Conservation (phyloP, 1,284 basidiomycete genomes). For the Cutaneotrichosporon sp. region DNA sequence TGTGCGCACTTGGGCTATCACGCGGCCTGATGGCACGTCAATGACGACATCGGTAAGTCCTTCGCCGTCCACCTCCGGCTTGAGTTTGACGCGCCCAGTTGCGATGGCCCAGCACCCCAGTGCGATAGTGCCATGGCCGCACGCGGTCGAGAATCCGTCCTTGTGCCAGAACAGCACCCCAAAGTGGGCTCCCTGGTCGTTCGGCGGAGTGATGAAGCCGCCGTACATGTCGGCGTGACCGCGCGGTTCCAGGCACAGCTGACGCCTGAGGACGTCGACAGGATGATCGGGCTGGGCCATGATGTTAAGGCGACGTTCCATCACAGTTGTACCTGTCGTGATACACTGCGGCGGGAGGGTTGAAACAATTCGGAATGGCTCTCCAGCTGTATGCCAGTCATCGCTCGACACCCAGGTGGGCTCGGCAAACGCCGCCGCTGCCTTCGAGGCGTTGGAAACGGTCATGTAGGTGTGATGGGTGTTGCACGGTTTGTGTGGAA, state of each 20-base stretch:
- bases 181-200: constrained; percentile 46
- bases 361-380: constrained; percentile 27
- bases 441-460: background rate
- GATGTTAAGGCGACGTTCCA: constrained; percentile 10
- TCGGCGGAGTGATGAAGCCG: constrained; percentile 49
- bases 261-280: constrained; percentile 17
- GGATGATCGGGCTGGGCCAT: constrained; percentile 11
- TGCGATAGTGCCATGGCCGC: constrained; percentile 53
- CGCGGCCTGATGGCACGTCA: constrained; percentile 20
- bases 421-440: background rate
- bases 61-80: background rate
- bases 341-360: constrained; percentile 7
- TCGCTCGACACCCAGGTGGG: constrained; percentile 19
- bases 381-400: constrained; percentile 29
- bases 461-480: background rate
- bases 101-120: constrained; percentile 52
- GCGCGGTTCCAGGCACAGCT: constrained; percentile 45
- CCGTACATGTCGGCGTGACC: constrained; percentile 55
- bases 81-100: constrained; percentile 9
- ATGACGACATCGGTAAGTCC: constrained; percentile 12
- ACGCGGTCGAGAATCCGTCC: constrained; percentile 55
- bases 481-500: no score
- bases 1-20: constrained; percentile 6
- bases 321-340: constrained; percentile 4
- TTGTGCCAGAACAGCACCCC: constrained; percentile 54